These are phyloP conservation scores for Trypanosoma platydactyli DNA, from an alignment of 208 protist genomes.

Conservation along the genomic window DNA sequence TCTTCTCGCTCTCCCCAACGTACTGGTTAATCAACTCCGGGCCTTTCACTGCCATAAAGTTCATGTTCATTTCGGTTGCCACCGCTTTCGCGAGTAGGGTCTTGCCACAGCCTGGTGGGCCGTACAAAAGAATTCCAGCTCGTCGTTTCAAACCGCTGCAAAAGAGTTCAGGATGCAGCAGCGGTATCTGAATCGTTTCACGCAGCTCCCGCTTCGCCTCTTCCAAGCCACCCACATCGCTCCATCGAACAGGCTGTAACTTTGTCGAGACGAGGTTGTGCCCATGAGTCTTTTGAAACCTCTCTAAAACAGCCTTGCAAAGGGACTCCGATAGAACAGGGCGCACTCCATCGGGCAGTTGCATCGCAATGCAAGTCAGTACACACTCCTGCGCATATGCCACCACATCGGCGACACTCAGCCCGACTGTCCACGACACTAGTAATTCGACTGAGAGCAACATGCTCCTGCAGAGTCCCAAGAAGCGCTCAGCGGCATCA, in stretches of 20 bases:
- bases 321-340: slow-evolving; percentile 60
- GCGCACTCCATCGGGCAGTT: slow-evolving; percentile 17
- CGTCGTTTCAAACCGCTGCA: slow-evolving; percentile 65
- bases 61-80: slow-evolving; percentile 93
- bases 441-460: slow-evolving; percentile 55
- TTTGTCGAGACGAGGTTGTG: slow-evolving; percentile 85
- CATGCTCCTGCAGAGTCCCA: slow-evolving; percentile 38
- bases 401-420: slow-evolving; percentile 65
- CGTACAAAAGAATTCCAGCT: slow-evolving; percentile 91
- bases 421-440: slow-evolving; percentile 71
- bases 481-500: slow-evolving; percentile 27
- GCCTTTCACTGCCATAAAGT: slow-evolving; percentile 95
- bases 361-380: slow-evolving; percentile 21
- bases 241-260: slow-evolving; percentile 85
- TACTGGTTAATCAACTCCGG: slow-evolving; percentile 95
- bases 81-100: slow-evolving; percentile 93
- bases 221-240: slow-evolving; percentile 90
- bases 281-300: slow-evolving; percentile 73
- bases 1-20: slow-evolving; percentile 91
- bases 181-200: slow-evolving; percentile 83
- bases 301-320: slow-evolving; percentile 55
- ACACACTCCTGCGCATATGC: slow-evolving; percentile 55
- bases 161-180: slow-evolving; percentile 86
- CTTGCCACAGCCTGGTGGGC: slow-evolving; percentile 94
- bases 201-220: slow-evolving; percentile 86